These are phyloP conservation scores for Ustilago loliicola DNA, from an alignment of 1,284 basidiomycete species.

Conservation along the genomic window DNA sequence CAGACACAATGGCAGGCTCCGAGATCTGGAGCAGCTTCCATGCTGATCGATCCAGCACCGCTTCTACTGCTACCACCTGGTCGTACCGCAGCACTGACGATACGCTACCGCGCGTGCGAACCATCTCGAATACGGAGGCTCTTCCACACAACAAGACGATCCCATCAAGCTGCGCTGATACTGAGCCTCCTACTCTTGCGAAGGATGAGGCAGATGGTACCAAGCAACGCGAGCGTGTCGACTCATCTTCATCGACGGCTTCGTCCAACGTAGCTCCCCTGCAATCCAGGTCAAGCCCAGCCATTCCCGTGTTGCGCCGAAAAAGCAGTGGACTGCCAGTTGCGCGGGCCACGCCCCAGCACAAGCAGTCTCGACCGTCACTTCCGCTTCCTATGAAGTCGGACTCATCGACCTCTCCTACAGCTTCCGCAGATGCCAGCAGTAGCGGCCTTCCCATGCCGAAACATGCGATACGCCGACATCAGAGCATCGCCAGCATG, in stretches of 20 bases:
- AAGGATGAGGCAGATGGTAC: not conserved
- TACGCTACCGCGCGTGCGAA: not conserved
- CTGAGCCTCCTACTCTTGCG: not conserved
- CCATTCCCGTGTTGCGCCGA: conserved; percentile 16
- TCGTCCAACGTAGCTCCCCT: not conserved
- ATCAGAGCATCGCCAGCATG: conserved; percentile 26
- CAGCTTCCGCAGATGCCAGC: not conserved
- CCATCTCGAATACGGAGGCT: not conserved
- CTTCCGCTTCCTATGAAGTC: conserved; percentile 17
- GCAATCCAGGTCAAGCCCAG: not conserved
- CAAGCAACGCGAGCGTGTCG: not conserved
- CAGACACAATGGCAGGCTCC: conserved; percentile 44
- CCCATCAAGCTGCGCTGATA: not conserved
- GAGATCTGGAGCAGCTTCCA: conserved; percentile 50
- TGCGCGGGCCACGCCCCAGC: conserved; percentile 1
- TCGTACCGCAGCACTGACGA: conserved; percentile 30
- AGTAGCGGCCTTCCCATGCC: not conserved
- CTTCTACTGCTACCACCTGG: conserved; percentile 39
- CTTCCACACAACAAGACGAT: not conserved
- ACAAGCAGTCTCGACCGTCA: conserved; percentile 16
- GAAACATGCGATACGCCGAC: conserved; percentile 9
- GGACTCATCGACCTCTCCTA: not conserved
- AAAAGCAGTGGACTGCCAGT: conserved; percentile 38
- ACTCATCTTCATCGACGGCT: not conserved
- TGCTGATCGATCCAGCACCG: conserved; percentile 37